Percentiles rank a stretch among this genome's conserved stretches.
phyloP scores from a whole-genome alignment of 345 rosid species.

The Salix udensis region DNA sequence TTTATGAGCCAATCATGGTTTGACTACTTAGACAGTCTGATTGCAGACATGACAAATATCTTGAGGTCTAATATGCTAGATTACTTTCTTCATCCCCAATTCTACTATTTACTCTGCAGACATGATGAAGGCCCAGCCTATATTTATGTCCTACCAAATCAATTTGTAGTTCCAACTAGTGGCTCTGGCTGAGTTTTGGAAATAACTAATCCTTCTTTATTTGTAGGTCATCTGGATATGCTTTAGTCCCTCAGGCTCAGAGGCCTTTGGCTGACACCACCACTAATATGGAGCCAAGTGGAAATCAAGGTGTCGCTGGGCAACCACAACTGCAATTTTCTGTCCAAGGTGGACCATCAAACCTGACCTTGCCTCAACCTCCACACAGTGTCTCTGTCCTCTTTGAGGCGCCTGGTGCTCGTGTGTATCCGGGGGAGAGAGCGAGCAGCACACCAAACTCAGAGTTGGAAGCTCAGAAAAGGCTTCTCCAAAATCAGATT shows the following conservation, averaged over 20 bases:
- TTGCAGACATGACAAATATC: neutral
- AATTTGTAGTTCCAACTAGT: neutral
- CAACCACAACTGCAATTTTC: slow-evolving; percentile 26
- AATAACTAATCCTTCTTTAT: neutral
- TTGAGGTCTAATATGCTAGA: neutral
- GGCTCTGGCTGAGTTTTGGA: neutral
- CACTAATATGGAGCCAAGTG: slow-evolving; percentile 25
- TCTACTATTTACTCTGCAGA: neutral
- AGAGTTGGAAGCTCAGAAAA: slow-evolving; percentile 53
- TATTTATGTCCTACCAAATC: neutral
- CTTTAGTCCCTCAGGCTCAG: slow-evolving; percentile 34
- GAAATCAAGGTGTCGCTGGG: slow-evolving; percentile 25
- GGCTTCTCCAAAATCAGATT: slow-evolving; percentile 53
- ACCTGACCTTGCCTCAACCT: slow-evolving; percentile 30
- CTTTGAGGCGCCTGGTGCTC: slow-evolving; percentile 29
- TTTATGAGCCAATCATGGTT: neutral
- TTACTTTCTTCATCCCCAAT: neutral
- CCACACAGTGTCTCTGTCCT: slow-evolving; percentile 41
- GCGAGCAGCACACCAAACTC: slow-evolving; percentile 18
- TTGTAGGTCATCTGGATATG: slow-evolving; percentile 61
- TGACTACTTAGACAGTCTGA: neutral
- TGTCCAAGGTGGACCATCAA: slow-evolving; percentile 27
- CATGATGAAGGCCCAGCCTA: neutral
- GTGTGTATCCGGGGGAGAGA: slow-evolving; percentile 25
- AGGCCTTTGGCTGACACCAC: slow-evolving; percentile 25